Evolutionary conservation across 2,329 filamentous ascomycete species (phyloP).

Genomic region (Trichophyton mentagrophytes): DNA sequence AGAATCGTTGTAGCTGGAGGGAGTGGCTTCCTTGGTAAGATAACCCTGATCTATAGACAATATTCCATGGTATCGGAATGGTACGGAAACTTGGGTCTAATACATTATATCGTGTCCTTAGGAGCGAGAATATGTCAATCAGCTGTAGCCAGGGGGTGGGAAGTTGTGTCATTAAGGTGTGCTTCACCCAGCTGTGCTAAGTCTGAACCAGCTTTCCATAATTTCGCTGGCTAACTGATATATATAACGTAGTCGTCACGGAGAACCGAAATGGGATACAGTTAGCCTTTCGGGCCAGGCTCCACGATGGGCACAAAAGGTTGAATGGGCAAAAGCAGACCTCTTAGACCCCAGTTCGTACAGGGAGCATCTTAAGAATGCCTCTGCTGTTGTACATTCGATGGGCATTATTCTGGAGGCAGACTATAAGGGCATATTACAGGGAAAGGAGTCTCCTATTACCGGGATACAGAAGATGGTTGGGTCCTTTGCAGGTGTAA

Average conservation of each 20-base stretch:
- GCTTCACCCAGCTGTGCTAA: background rate
- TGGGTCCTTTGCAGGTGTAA: slow-evolving; percentile 41
- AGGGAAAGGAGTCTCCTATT: slow-evolving; percentile 70
- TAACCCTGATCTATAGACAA: background rate
- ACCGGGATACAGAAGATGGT: slow-evolving; percentile 69
- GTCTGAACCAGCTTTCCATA: background rate
- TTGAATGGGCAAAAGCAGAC: slow-evolving; percentile 80
- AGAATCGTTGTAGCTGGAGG: slow-evolving; percentile 84
- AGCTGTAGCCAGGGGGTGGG: slow-evolving; percentile 73
- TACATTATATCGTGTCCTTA: slow-evolving; percentile 17
- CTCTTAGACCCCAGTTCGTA: slow-evolving; percentile 75
- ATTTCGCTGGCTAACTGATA: background rate
- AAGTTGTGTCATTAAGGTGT: slow-evolving; percentile 84
- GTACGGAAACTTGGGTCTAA: too few relatives aligned
- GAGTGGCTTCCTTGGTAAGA: slow-evolving; percentile 70
- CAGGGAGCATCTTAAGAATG: slow-evolving; percentile 57
- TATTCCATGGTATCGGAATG: background rate
- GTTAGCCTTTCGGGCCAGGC: slow-evolving; percentile 57
- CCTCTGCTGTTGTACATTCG: slow-evolving; percentile 79
- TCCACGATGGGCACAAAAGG: slow-evolving; percentile 68
- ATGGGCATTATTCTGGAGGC: slow-evolving; percentile 95
- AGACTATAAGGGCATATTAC: slow-evolving; percentile 89
- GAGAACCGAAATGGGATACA: slow-evolving; percentile 71
- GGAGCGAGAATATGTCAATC: slow-evolving; percentile 78
- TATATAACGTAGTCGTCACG: slow-evolving; percentile 56